phyloP scores from a whole-genome alignment of 768 basidiomycete species.

The Daedaleopsis sinensis region DNA sequence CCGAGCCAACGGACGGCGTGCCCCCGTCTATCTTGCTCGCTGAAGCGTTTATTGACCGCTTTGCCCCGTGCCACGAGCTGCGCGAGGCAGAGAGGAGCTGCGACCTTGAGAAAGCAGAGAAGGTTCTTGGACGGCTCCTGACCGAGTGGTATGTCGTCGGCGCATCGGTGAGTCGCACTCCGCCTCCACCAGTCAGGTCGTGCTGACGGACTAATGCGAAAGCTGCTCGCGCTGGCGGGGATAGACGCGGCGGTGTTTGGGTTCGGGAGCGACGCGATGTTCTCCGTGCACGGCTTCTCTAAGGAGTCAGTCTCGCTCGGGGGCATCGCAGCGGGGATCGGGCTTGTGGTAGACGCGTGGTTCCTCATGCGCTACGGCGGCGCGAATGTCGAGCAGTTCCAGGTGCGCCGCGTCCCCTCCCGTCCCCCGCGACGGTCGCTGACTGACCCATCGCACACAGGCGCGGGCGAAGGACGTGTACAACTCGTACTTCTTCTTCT shows the following conservation, averaged over 20 bases:
- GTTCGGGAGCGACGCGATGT: conserved; percentile 52
- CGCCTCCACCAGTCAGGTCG: neutral
- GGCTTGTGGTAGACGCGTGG: conserved; percentile 66
- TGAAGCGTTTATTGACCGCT: conserved; percentile 40
- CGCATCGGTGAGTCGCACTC: conserved; percentile 49
- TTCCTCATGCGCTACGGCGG: conserved; percentile 66
- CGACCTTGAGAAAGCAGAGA: conserved; percentile 48
- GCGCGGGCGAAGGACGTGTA: conserved; percentile 57
- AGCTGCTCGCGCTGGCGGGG: conserved; percentile 64
- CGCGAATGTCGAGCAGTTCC: conserved; percentile 52
- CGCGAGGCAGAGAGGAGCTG: conserved; percentile 44
- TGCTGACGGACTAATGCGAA: neutral
- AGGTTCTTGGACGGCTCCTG: conserved; percentile 48
- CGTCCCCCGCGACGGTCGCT: neutral
- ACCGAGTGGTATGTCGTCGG: conserved; percentile 70
- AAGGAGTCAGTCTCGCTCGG: conserved; percentile 57
- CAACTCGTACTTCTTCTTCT: conserved; percentile 67
- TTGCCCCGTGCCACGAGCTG: conserved; percentile 62
- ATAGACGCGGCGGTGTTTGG: conserved; percentile 64
- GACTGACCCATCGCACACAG: conserved; percentile 30
- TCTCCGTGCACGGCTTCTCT: conserved; percentile 51
- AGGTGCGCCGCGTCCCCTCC: conserved; percentile 35
- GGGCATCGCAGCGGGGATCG: conserved; percentile 63
- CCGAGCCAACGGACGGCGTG: conserved; percentile 9
- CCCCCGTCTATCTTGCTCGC: conserved; percentile 26